These are phyloP conservation scores for Podospora pseudopauciseta DNA, from an alignment of 495 filamentous ascomycete species.

Conservation along the genomic window DNA sequence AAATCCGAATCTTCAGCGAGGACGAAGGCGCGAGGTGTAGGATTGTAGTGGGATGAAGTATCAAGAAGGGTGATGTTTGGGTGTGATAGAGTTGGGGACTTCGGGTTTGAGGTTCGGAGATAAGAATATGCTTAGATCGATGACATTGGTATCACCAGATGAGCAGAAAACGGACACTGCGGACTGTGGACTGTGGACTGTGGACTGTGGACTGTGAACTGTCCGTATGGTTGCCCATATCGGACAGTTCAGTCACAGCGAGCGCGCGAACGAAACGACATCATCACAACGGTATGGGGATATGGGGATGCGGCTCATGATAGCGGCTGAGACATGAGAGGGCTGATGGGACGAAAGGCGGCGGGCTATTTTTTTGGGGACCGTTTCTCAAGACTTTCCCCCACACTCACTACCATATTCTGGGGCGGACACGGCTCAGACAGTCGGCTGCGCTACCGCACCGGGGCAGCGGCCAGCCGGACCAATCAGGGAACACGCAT, in stretches of 20 bases:
- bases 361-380: background rate
- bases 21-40: background rate
- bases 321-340: background rate
- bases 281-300: background rate
- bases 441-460: slow-evolving; percentile 4
- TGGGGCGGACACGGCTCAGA: background rate
- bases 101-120: background rate
- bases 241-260: background rate
- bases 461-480: background rate
- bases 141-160: background rate
- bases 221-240: background rate
- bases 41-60: too few relatives aligned
- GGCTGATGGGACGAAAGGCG: background rate
- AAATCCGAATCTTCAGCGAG: background rate
- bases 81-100: background rate
- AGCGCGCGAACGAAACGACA: background rate
- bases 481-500: background rate
- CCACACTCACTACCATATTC: background rate
- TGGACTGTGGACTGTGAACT: too few relatives aligned
- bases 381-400: background rate
- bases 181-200: too few relatives aligned
- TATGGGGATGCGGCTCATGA: background rate
- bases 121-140: background rate
- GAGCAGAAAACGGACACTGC: too few relatives aligned
- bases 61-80: too few relatives aligned